Evolutionary conservation across 2,329 filamentous ascomycete species (phyloP).

Genomic region (Rutstroemia sp.): DNA sequence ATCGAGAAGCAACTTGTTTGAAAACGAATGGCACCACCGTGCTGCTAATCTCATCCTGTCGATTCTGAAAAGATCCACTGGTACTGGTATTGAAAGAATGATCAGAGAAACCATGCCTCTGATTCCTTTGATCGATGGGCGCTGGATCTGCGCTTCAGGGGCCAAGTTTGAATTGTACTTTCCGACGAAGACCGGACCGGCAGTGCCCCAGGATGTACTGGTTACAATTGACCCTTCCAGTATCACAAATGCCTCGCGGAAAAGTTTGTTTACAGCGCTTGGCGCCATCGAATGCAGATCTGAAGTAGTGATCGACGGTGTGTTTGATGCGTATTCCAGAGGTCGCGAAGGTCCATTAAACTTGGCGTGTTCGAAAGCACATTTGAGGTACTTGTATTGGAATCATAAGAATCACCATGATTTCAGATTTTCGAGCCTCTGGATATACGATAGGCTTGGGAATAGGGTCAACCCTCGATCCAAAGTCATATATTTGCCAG

Average conservation of each 20-base stretch:
- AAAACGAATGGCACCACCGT: slow-evolving; percentile 9
- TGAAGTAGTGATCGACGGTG: slow-evolving; percentile 1
- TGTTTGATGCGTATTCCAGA: slow-evolving; percentile 8
- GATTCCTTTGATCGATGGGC: not conserved
- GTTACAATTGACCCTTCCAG: not conserved
- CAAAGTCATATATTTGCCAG: slow-evolving; percentile 12
- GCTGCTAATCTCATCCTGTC: slow-evolving; percentile 9
- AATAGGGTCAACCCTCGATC: not conserved
- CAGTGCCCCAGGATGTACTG: not conserved
- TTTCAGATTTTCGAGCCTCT: not conserved
- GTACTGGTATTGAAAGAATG: not conserved
- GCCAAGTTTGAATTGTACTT: not conserved
- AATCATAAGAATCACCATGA: not conserved
- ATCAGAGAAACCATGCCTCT: not conserved
- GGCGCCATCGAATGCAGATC: not conserved
- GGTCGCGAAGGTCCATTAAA: not conserved
- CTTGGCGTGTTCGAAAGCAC: not conserved
- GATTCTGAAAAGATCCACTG: slow-evolving; percentile 5
- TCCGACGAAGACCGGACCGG: not conserved
- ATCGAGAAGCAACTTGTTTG: not conserved
- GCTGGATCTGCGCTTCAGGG: not conserved
- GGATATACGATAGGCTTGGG: not conserved
- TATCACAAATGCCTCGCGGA: not conserved
- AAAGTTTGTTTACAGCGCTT: slow-evolving; percentile 8
- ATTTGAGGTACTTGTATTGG: not conserved